Percentiles rank a stretch among this genome's conserved stretches.
Evolutionary conservation across 441 rosid genomes (phyloP).

Genomic region (Pelargonium australe): DNA sequence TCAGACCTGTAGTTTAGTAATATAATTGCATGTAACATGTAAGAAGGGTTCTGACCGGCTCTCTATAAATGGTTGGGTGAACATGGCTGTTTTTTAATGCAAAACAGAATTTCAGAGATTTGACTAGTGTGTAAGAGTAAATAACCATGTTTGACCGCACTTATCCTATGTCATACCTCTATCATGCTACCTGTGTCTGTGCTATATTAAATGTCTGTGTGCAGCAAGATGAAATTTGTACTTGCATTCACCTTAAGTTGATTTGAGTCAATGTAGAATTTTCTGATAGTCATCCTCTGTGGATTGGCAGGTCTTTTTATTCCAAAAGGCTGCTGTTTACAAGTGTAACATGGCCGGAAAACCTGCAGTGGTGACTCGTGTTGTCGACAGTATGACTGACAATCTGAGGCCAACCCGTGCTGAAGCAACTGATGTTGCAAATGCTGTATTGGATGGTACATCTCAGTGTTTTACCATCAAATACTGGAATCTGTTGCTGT

Average conservation of each 20-base stretch:
- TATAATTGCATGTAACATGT: too few species aligned
- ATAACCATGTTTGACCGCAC: too few species aligned
- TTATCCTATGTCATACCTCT: too few species aligned
- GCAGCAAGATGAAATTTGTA: too few species aligned
- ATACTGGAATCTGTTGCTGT: conserved; percentile 2
- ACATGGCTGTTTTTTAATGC: too few species aligned
- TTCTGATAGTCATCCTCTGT: conserved; percentile 8
- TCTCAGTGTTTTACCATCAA: conserved; percentile 1
- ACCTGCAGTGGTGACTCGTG: conserved; percentile 40
- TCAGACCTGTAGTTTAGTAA: neutral
- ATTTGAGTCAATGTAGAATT: conserved; percentile 8
- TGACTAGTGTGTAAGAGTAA: too few species aligned
- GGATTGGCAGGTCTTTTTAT: conserved; percentile 35
- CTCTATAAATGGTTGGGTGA: neutral
- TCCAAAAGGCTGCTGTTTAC: conserved; percentile 41
- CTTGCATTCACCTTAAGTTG: neutral
- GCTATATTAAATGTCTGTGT: too few species aligned
- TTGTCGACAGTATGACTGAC: conserved; percentile 48
- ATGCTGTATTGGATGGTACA: conserved; percentile 45
- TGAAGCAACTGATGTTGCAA: conserved; percentile 50
- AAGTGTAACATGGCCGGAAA: conserved; percentile 48
- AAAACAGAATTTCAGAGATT: too few species aligned
- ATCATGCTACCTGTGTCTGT: too few species aligned
- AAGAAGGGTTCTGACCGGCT: too few species aligned
- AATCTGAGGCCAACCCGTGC: conserved; percentile 50